phyloP scores from a whole-genome alignment of 805 yeast genomes.

The Ogataea haglerorum region DNA sequence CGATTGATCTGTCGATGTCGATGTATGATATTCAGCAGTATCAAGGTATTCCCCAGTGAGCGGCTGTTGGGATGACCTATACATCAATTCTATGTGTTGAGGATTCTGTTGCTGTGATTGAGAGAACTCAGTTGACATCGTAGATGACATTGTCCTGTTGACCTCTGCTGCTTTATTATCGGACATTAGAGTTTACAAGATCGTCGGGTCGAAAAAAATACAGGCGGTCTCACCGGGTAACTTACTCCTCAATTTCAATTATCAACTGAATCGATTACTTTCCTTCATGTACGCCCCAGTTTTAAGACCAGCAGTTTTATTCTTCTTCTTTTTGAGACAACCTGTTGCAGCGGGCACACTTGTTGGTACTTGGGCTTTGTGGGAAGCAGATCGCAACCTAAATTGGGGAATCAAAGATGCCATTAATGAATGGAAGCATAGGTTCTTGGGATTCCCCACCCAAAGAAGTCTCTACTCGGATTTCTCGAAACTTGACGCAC shows the following conservation, averaged over 20 bases:
- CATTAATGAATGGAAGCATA: conserved; percentile 28
- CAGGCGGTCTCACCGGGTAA: conserved; percentile 7
- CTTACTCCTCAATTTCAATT: neutral
- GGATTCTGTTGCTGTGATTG: conserved; percentile 15
- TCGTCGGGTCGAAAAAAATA: conserved; percentile 9
- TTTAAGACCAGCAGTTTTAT: conserved; percentile 36
- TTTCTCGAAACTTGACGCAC: conserved; percentile 32
- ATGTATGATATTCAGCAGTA: conserved; percentile 17
- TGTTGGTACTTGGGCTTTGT: conserved; percentile 32
- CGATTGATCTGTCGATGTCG: conserved; percentile 23
- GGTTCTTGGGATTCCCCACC: conserved; percentile 34
- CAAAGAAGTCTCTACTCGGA: conserved; percentile 27
- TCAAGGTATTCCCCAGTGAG: conserved; percentile 20
- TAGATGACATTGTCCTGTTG: conserved; percentile 14
- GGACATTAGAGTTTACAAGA: conserved; percentile 6
- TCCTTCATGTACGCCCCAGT: conserved; percentile 26
- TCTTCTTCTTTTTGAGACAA: conserved; percentile 36
- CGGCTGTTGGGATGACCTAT: conserved; percentile 13
- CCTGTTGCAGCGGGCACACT: conserved; percentile 36
- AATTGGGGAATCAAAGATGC: conserved; percentile 31
- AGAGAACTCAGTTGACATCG: conserved; percentile 18
- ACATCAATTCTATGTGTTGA: conserved; percentile 13
- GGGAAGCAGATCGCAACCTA: conserved; percentile 36
- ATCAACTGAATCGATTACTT: neutral
- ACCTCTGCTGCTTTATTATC: conserved; percentile 10